These are phyloP conservation scores for Suillus fuscotomentosus DNA, from an alignment of 768 basidiomycete genomes.

Conservation along the genomic window DNA sequence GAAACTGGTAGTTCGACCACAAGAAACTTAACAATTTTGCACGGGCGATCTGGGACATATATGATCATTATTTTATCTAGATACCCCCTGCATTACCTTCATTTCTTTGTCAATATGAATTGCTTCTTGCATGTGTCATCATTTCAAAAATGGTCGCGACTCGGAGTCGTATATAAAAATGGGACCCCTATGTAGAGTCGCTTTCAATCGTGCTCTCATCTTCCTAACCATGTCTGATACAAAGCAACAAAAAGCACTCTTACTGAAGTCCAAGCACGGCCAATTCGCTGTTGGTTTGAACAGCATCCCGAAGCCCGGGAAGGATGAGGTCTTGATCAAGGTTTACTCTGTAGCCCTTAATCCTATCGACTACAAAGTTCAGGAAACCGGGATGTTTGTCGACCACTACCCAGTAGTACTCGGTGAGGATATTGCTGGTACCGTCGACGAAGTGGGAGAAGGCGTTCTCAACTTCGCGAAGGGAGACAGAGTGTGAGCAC, in stretches of 20 bases:
- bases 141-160: neutral
- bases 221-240: slow-evolving; percentile 13
- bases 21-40: slow-evolving; percentile 34
- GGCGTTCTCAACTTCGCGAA: slow-evolving; percentile 32
- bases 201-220: neutral
- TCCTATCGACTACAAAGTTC: slow-evolving; percentile 44
- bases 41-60: neutral
- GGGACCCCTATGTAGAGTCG: neutral
- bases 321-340: slow-evolving; percentile 42
- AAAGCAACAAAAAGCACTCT: slow-evolving; percentile 28
- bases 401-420: slow-evolving; percentile 35
- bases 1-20: slow-evolving; percentile 44
- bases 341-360: slow-evolving; percentile 41
- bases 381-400: slow-evolving; percentile 28
- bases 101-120: slow-evolving; percentile 1
- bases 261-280: slow-evolving; percentile 26
- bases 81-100: neutral
- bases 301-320: slow-evolving; percentile 32
- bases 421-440: slow-evolving; percentile 37
- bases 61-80: slow-evolving; percentile 5
- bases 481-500: slow-evolving; percentile 41
- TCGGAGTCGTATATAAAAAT: neutral
- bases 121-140: neutral
- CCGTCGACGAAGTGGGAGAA: slow-evolving; percentile 37
- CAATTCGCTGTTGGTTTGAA: slow-evolving; percentile 28